These are phyloP conservation scores for Kwoniella botswanensis DNA, from an alignment of 768 basidiomycete species.

Conservation along the genomic window DNA sequence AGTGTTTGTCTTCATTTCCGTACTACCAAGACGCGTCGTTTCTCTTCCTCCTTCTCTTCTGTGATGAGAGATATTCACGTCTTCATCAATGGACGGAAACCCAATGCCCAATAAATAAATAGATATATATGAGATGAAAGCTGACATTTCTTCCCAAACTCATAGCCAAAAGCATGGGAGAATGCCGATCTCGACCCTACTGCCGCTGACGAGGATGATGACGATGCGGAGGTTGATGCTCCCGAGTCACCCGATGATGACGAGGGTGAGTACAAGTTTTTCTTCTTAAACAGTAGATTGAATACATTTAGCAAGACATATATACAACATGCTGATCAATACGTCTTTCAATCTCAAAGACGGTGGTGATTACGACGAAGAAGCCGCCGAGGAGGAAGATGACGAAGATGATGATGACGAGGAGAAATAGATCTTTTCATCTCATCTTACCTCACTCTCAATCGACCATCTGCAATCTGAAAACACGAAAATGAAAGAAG, in stretches of 20 bases:
- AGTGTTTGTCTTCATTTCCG: conserved; percentile 45
- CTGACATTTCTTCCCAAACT: conserved; percentile 20
- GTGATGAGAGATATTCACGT: too few species aligned
- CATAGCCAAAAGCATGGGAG: conserved; percentile 46
- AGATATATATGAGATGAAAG: too few species aligned
- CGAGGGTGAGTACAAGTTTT: conserved; percentile 33
- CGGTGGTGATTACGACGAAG: conserved; percentile 49
- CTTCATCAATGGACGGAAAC: too few species aligned
- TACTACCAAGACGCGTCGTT: too few species aligned
- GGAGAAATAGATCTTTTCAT: conserved; percentile 34
- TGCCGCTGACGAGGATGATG: conserved; percentile 65
- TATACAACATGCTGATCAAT: too few species aligned
- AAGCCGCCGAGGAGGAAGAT: conserved; percentile 59
- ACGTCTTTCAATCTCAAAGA: not conserved
- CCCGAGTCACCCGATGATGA: conserved; percentile 35
- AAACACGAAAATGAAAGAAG: not conserved
- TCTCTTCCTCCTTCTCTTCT: too few species aligned
- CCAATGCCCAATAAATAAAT: too few species aligned
- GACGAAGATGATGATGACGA: conserved; percentile 62
- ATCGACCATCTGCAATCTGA: not conserved
- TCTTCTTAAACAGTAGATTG: not conserved
- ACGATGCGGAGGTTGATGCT: conserved; percentile 61
- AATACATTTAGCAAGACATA: not conserved
- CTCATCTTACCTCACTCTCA: not conserved
- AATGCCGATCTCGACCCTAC: conserved; percentile 39